These are phyloP conservation scores for Phytophthora nicotianae DNA, from an alignment of 352 stramenopile genomes.

Conservation along the genomic window DNA sequence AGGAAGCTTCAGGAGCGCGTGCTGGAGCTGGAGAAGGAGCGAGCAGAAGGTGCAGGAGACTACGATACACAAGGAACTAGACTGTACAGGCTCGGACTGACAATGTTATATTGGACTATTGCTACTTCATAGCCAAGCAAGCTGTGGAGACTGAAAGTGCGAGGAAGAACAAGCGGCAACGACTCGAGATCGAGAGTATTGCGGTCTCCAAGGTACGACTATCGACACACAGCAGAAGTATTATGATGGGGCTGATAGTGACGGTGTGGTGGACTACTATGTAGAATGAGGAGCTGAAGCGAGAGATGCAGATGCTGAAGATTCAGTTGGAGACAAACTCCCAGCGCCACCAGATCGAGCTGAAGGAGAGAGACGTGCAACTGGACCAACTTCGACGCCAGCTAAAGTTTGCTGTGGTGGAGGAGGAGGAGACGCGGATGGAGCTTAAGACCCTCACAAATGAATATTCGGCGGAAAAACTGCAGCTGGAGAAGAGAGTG, in stretches of 20 bases:
- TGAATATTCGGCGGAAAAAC: constrained; percentile 59
- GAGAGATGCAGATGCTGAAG: constrained; percentile 55
- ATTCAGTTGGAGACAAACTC: constrained; percentile 58
- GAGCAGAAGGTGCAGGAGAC: constrained; percentile 36
- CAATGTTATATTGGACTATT: constrained; percentile 1
- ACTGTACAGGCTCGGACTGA: constrained; percentile 3
- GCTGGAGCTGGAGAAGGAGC: constrained; percentile 36
- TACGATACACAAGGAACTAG: background rate
- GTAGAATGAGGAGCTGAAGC: constrained; percentile 62
- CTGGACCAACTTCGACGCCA: constrained; percentile 70
- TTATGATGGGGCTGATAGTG: constrained; percentile 3
- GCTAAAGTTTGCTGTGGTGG: constrained; percentile 61
- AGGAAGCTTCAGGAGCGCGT: constrained; percentile 43
- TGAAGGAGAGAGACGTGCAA: constrained; percentile 74
- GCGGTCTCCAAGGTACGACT: constrained; percentile 57
- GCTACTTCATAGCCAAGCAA: constrained; percentile 32
- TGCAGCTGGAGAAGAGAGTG: constrained; percentile 69
- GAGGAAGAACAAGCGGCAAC: constrained; percentile 50
- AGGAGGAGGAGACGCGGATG: constrained; percentile 68
- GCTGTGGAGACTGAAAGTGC: constrained; percentile 30
- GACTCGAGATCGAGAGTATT: constrained; percentile 62
- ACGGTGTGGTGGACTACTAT: background rate
- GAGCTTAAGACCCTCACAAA: constrained; percentile 63
- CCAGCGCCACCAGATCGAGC: constrained; percentile 65
- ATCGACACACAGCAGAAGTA: background rate